Conservation (phyloP, 2,329 filamentous ascomycete genomes). For the Tolypocladium capitatum region DNA sequence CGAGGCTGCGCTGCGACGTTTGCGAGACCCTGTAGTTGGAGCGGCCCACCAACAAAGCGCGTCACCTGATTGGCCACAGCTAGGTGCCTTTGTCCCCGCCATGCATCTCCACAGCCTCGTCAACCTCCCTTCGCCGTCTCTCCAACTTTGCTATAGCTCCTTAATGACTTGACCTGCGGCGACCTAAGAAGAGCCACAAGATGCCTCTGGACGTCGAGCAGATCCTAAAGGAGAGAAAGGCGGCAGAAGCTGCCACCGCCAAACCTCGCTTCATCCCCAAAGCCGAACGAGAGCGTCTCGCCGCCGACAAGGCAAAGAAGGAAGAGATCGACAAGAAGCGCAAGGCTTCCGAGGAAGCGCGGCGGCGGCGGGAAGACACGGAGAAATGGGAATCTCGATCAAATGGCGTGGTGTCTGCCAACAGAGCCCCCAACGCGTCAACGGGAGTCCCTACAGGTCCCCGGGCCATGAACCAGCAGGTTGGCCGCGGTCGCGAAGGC, state of each 20-base stretch:
- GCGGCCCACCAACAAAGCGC: background rate
- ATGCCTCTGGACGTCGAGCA: constrained; percentile 67
- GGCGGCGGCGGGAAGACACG: constrained; percentile 57
- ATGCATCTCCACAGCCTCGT: constrained; percentile 5
- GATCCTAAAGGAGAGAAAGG: constrained; percentile 71
- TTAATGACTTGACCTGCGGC: too few species aligned
- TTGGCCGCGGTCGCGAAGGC: constrained; percentile 25
- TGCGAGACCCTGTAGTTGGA: background rate
- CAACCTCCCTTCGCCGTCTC: background rate
- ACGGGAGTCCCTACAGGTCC: constrained; percentile 54
- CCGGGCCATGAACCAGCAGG: constrained; percentile 44
- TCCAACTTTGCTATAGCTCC: background rate
- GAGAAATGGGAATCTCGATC: constrained; percentile 19
- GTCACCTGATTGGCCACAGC: constrained; percentile 2
- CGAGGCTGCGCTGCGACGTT: constrained; percentile 7
- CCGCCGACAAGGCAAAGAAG: constrained; percentile 64
- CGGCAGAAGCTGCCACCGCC: constrained; percentile 67
- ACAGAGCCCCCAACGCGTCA: constrained; percentile 12
- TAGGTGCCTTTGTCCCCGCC: background rate
- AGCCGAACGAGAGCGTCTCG: constrained; percentile 67
- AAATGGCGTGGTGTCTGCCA: constrained; percentile 13
- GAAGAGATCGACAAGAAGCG: constrained; percentile 45
- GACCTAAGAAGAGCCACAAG: background rate
- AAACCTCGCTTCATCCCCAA: constrained; percentile 84
- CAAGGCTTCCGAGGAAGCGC: constrained; percentile 43